Base-by-base conservation (phyloP, 2,329 filamentous ascomycete species). In the Zymoseptoria brevis region DNA sequence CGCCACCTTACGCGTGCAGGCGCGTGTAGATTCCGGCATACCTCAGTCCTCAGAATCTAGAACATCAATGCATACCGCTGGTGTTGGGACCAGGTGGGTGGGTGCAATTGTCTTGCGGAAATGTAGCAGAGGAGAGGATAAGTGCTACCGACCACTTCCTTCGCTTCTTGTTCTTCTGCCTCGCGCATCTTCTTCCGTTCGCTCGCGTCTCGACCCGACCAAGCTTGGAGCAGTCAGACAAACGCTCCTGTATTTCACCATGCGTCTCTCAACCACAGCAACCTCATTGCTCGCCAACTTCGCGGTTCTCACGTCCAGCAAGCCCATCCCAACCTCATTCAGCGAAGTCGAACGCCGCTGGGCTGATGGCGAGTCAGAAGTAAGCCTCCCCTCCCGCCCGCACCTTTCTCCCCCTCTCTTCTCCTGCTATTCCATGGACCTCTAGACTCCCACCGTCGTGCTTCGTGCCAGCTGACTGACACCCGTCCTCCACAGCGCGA, bases 291-390 rank as follows among this genome's bases (percentile, higher is more conserved):
- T 57, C 45, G 26, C 60, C 29, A 35, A 59, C 26, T 45, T 56
- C 56, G 55, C 58, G n/a, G n/a, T 60, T 45, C 51, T 54, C 41
- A 35, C 53, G 51, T 53, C 58, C 45, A 54, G 57, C 19, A 58
- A n/a, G 19, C 56, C 58, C 26, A 35, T 66, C 41, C 59, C 64
- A 24, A 53, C 61, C 9, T 41, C 59, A 29, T 67, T 69, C 56
- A 52, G 62, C 50, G 68, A 69, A 8, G 67, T 71, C 35, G 67
- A 71, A 61, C 57, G 61, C 19, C 59, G 66, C 19, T 71, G 68
- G 69, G 62, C 62, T 8, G 57, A 61, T 19, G 69, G 68, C 24
- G 55, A 67, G 49, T 63, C 66, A 55, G 69, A 71, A 55, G 68
- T 71, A 67, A 24, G 22, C 22, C 22, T 24, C 22, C 4, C 22